Conservation (phyloP, 2,329 filamentous ascomycete species). For the Sclerotinia spermophila region DNA sequence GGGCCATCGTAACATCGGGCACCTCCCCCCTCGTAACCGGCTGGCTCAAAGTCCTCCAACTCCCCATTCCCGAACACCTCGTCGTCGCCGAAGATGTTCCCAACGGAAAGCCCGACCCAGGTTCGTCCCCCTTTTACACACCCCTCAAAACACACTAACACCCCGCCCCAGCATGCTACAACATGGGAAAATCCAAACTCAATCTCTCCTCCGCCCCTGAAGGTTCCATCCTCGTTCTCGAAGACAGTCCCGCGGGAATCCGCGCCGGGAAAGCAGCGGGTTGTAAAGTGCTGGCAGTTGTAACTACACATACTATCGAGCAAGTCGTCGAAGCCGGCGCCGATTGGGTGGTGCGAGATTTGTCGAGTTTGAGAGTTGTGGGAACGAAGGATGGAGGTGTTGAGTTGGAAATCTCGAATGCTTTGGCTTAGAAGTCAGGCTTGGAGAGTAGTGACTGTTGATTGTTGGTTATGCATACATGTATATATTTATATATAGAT, state of each 20-base stretch:
- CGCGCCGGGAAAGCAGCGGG: constrained; percentile 67
- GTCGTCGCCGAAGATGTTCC: constrained; percentile 73
- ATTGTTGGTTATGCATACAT: too few relatives aligned
- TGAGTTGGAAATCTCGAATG: constrained; percentile 34
- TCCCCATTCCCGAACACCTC: constrained; percentile 63
- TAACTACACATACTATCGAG: constrained; percentile 60
- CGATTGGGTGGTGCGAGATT: constrained; percentile 66
- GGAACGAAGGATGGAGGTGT: constrained; percentile 41
- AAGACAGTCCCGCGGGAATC: constrained; percentile 68
- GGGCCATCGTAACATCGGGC: constrained; percentile 84
- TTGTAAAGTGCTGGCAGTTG: constrained; percentile 62
- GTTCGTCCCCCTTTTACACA: neutral
- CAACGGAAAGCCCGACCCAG: constrained; percentile 72
- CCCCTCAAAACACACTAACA: neutral
- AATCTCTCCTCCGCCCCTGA: constrained; percentile 39
- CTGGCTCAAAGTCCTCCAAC: constrained; percentile 65
- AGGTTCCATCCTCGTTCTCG: constrained; percentile 55
- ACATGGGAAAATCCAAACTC: constrained; percentile 61
- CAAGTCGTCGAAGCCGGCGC: constrained; percentile 60
- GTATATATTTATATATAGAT: neutral
- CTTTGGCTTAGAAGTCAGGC: constrained; percentile 2
- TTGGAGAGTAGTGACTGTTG: too few relatives aligned
- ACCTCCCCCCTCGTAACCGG: constrained; percentile 64
- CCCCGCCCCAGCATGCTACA: constrained; percentile 53
- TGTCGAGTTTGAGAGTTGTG: constrained; percentile 57